Conservation (phyloP, 805 yeast genomes). For the Danielozyma ontarioensis region DNA sequence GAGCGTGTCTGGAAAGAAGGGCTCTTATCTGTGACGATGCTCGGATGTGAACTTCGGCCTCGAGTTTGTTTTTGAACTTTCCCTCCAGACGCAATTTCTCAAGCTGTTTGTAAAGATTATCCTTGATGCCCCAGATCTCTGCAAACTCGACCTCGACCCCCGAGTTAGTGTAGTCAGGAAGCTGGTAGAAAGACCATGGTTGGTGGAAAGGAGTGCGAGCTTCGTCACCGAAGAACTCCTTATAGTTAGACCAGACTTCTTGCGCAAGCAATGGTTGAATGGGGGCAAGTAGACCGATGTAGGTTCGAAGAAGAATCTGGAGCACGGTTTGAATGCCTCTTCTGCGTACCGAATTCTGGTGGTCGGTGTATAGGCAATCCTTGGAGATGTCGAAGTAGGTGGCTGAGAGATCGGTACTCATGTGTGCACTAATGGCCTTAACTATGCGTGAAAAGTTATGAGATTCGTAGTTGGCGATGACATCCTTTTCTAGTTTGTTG, state of each 20-base stretch:
- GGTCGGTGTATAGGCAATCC: conserved; percentile 78
- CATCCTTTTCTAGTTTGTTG: conserved; percentile 37
- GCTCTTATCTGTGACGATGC: conserved; percentile 5
- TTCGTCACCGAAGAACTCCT: conserved; percentile 10
- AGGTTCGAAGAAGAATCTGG: conserved; percentile 50
- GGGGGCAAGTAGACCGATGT: conserved; percentile 70
- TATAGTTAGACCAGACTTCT: conserved; percentile 74
- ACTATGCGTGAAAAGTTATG: conserved; percentile 70
- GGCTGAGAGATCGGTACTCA: conserved; percentile 74
- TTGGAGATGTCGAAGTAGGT: conserved; percentile 82
- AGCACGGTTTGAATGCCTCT: conserved; percentile 65
- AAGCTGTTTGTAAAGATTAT: conserved; percentile 43
- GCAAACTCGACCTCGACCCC: conserved; percentile 41
- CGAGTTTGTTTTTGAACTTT: conserved; percentile 53
- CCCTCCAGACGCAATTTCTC: conserved; percentile 55
- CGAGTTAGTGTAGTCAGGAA: conserved; percentile 30
- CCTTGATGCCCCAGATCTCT: conserved; percentile 43
- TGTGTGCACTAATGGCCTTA: conserved; percentile 61
- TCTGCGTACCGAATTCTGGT: conserved; percentile 41
- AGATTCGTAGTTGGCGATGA: conserved; percentile 42
- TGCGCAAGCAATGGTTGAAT: conserved; percentile 80
- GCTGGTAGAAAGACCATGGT: conserved; percentile 16
- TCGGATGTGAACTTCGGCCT: conserved; percentile 42
- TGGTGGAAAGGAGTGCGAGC: conserved; percentile 10
- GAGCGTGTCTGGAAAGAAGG: conserved; percentile 16